These are phyloP conservation scores for Arthrobotrys megalospora DNA, from an alignment of 2,329 filamentous ascomycete genomes.

Conservation along the genomic window DNA sequence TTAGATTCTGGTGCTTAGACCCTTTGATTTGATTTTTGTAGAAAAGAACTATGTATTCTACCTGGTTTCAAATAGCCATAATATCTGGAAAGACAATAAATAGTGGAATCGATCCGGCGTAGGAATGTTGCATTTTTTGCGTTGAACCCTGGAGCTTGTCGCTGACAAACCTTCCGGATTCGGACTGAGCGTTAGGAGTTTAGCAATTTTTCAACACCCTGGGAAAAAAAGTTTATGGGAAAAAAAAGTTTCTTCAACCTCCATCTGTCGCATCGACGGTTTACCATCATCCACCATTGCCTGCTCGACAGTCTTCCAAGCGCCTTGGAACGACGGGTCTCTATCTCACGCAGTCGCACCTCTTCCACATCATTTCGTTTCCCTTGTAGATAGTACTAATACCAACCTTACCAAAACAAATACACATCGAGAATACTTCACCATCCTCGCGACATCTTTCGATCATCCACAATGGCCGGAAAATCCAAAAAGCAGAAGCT, in stretches of 20 bases:
- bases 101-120: no score
- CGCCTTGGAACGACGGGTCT: conserved; percentile 37
- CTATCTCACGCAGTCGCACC: conserved; percentile 6
- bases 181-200: conserved; percentile 17
- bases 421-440: neutral
- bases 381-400: conserved; percentile 8
- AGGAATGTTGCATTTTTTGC: conserved; percentile 37
- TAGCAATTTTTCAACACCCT: conserved; percentile 35
- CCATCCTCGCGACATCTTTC: conserved; percentile 17
- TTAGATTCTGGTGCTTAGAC: neutral
- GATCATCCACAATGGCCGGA: conserved; percentile 46
- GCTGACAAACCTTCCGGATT: conserved; percentile 39
- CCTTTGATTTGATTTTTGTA: no score
- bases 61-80: no score
- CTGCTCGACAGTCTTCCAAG: conserved; percentile 44
- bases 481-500: conserved; percentile 61
- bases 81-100: no score
- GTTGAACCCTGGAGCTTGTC: conserved; percentile 13
- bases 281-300: conserved; percentile 29
- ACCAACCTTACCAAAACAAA: conserved; percentile 12
- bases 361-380: neutral
- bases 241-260: conserved; percentile 60
- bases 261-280: conserved; percentile 28
- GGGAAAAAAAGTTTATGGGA: conserved; percentile 45
- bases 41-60: no score